Base-by-base conservation (phyloP, 163 green algal genomes). In the Smithsoniella earleae region DNA sequence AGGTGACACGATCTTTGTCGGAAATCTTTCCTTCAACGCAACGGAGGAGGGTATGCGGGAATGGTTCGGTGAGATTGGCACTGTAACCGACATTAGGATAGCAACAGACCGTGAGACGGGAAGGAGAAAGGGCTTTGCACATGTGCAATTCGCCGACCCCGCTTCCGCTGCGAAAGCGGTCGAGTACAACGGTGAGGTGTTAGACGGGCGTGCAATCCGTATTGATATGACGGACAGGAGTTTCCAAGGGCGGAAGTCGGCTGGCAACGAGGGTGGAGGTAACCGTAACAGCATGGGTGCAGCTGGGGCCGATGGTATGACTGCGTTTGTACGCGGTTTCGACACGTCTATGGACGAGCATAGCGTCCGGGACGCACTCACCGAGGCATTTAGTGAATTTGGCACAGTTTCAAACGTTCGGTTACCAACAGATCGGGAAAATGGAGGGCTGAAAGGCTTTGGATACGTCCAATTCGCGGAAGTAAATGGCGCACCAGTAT, bases 251-350 rank as follows among this genome's bases (percentile, higher is more conserved):
- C 49, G 49, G 1, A 25, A 64, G 33, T 64, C 40, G 22, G 13
- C 80, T 22, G 63, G n/a, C 25, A n/a, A 31, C 22, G 69, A 75
- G 40, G 62, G 66, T 46, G 66, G 66, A 27, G 31, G 34, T 34
- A 76, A 85, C 37, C 63, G 64, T 34, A 76, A 76, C 74, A 74
- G 45, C 2, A 46, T 73, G 13, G 74, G 66, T 2, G n/a, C n/a
- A n/a, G n/a, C n/a, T n/a, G n/a, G n/a, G n/a, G n/a, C n/a, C n/a
- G 84, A 91, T 36, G 86, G 83, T 66, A 89, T 77, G 25, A 95
- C 88, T 30, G 77, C 96, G 20, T 97, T 97, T 81, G 84, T 97
- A 58, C 95, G 95, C 85, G 93, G 93, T 79, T 97, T 96, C 76
- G 86, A 96, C 83, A 82, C 77, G 0, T 87, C 79, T 69, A 72